These are phyloP conservation scores for Epichloe scottii DNA, from an alignment of 2,329 filamentous ascomycete genomes.

Conservation along the genomic window DNA sequence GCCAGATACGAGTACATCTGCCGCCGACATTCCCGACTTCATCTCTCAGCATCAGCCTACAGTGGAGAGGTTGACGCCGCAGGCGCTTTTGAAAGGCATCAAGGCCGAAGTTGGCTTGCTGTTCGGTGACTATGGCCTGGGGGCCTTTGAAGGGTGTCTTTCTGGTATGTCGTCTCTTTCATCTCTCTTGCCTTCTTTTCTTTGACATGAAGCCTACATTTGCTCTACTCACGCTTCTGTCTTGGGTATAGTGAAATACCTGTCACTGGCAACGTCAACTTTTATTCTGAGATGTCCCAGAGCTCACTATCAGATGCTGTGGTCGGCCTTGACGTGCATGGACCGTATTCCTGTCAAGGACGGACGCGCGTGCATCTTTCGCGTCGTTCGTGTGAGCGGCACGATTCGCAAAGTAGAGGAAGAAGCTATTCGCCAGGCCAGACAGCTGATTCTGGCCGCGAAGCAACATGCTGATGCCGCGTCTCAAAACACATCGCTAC, in stretches of 20 bases:
- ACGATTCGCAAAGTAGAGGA: constrained; percentile 89
- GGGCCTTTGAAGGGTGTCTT: constrained; percentile 56
- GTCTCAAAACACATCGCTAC: constrained; percentile 10
- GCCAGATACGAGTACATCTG: constrained; percentile 29
- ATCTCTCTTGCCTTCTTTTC: neutral
- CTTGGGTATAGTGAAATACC: constrained; percentile 63
- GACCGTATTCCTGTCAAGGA: constrained; percentile 49
- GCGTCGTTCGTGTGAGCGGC: constrained; percentile 77
- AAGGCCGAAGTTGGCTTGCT: constrained; percentile 56
- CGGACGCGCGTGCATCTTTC: constrained; percentile 60
- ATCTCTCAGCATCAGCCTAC: constrained; percentile 72
- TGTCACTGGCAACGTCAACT: constrained; percentile 84
- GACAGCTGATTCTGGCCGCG: constrained; percentile 56
- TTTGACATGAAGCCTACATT: constrained; percentile 1
- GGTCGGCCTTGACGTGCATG: constrained; percentile 79
- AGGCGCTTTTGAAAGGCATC: constrained; percentile 55
- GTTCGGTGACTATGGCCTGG: constrained; percentile 83
- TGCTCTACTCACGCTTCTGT: neutral
- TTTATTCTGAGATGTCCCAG: constrained; percentile 80
- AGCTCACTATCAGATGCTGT: constrained; percentile 73
- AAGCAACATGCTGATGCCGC: constrained; percentile 26
- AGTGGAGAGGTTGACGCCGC: constrained; percentile 54
- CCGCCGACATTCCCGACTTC: constrained; percentile 39
- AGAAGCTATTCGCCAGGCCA: constrained; percentile 71
- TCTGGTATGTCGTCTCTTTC: constrained; percentile 37